Evolutionary conservation across 75 land plant genomes (phyloP).

Genomic region (Isoetes taiwanensis): DNA sequence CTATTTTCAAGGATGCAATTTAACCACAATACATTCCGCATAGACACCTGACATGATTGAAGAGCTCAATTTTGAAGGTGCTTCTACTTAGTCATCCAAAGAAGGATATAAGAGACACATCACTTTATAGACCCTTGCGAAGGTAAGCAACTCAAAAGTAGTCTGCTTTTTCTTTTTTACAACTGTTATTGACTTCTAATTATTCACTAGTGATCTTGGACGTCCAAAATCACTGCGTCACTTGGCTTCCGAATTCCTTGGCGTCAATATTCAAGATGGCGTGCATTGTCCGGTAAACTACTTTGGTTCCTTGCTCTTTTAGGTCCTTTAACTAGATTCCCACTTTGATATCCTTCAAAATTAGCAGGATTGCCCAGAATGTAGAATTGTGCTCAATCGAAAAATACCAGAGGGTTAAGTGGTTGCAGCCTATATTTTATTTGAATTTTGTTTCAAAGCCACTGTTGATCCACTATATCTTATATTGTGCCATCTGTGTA

Average conservation of each 20-base stretch:
- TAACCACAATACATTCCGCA: not conserved
- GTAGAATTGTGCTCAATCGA: no score
- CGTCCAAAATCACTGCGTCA: slow-evolving; percentile 46
- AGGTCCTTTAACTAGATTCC: no score
- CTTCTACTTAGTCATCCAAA: slow-evolving; percentile 77
- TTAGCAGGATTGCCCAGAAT: no score
- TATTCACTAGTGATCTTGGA: slow-evolving; percentile 16
- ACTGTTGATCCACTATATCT: no score
- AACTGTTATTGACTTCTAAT: not conserved
- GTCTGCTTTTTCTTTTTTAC: not conserved
- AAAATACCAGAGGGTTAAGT: no score
- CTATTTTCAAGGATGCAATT: not conserved
- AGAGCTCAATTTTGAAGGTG: slow-evolving; percentile 31
- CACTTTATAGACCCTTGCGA: slow-evolving; percentile 47
- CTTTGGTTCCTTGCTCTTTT: not conserved
- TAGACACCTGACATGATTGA: not conserved
- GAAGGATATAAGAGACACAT: slow-evolving; percentile 61
- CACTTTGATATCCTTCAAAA: no score
- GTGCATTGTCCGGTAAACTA: slow-evolving; percentile 78
- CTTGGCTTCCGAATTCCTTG: slow-evolving; percentile 58
- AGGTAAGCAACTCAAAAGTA: slow-evolving; percentile 24
- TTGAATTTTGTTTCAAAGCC: no score
- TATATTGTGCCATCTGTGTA: no score
- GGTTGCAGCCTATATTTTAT: no score
- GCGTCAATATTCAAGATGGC: slow-evolving; percentile 62